Conservation (phyloP, 352 stramenopile genomes). For the Globisporangium rhizosaccharum region DNA sequence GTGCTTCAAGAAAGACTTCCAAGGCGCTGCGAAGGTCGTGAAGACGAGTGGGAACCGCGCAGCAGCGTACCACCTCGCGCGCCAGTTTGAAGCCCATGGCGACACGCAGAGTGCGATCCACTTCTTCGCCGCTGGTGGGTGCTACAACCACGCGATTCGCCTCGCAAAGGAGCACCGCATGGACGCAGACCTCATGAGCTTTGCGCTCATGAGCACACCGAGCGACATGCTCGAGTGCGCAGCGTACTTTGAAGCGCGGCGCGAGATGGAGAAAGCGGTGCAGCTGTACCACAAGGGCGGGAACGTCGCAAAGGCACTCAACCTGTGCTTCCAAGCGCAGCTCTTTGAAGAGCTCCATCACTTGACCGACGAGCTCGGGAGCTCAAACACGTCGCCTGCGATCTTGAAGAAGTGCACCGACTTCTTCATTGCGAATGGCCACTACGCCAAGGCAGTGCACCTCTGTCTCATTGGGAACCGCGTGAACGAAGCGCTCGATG, state of each 20-base stretch:
- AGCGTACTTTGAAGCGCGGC: constrained; percentile 89
- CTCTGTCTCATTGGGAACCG: constrained; percentile 78
- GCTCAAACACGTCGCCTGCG: constrained; percentile 58
- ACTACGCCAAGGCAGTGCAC: constrained; percentile 90
- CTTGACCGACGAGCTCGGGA: constrained; percentile 79
- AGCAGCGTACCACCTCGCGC: constrained; percentile 81
- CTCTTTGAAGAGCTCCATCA: constrained; percentile 85
- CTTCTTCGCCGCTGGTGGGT: constrained; percentile 85
- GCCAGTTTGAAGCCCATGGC: constrained; percentile 80
- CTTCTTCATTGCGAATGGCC: constrained; percentile 90
- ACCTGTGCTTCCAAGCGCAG: constrained; percentile 90
- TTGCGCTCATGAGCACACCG: constrained; percentile 86
- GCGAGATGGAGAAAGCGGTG: constrained; percentile 92
- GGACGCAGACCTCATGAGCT: constrained; percentile 90
- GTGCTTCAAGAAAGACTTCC: constrained; percentile 89
- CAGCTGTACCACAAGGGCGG: constrained; percentile 92
- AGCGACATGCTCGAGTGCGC: constrained; percentile 88
- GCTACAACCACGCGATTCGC: constrained; percentile 93
- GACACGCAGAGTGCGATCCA: constrained; percentile 87
- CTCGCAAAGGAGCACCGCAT: constrained; percentile 87
- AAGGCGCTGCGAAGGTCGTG: constrained; percentile 81
- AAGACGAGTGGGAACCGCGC: constrained; percentile 67
- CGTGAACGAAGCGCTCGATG: constrained; percentile 78
- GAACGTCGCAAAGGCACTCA: constrained; percentile 87
- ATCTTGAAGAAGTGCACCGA: constrained; percentile 89